These are phyloP conservation scores for Nakaseomyces uthaithaninus DNA, from an alignment of 1,139 yeast genomes.

Conservation along the genomic window DNA sequence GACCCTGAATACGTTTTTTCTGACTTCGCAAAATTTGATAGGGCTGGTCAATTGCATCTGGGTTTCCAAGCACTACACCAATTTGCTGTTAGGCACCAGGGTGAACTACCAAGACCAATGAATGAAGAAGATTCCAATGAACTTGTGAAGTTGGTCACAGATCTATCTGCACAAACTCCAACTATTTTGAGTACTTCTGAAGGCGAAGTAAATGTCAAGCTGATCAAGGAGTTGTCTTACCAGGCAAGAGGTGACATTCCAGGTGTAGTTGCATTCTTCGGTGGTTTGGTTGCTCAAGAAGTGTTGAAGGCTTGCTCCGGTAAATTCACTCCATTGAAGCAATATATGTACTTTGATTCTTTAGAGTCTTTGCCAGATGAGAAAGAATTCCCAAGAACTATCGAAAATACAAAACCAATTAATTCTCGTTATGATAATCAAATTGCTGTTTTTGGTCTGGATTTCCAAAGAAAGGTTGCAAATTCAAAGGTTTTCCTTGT, in stretches of 20 bases:
- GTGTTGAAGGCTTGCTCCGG: conserved; percentile 92
- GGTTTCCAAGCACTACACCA: conserved; percentile 87
- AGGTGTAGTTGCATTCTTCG: conserved; percentile 80
- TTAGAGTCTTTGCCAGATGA: conserved; percentile 75
- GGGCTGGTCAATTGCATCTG: conserved; percentile 81
- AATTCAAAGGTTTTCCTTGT: conserved; percentile 82
- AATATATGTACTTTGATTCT: conserved; percentile 88
- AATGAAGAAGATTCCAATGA: conserved; percentile 69
- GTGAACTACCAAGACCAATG: conserved; percentile 68
- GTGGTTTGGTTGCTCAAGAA: conserved; percentile 95
- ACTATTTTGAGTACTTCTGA: conserved; percentile 48
- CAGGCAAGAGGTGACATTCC: conserved; percentile 92
- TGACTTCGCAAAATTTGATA: conserved; percentile 89
- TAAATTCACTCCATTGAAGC: conserved; percentile 84
- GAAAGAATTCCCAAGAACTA: conserved; percentile 52
- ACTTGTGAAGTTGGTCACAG: conserved; percentile 50
- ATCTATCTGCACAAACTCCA: conserved; percentile 54
- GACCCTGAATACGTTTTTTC: conserved; percentile 76
- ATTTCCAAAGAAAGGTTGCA: conserved; percentile 62
- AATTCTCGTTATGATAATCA: conserved; percentile 85
- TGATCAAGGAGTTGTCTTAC: conserved; percentile 64
- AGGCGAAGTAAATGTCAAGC: conserved; percentile 48
- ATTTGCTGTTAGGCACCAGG: conserved; percentile 55
- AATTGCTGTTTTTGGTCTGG: conserved; percentile 85
- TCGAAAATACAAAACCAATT: conserved; percentile 63